Conservation (phyloP, 441 rosid species). For the Biscutella laevigata region DNA sequence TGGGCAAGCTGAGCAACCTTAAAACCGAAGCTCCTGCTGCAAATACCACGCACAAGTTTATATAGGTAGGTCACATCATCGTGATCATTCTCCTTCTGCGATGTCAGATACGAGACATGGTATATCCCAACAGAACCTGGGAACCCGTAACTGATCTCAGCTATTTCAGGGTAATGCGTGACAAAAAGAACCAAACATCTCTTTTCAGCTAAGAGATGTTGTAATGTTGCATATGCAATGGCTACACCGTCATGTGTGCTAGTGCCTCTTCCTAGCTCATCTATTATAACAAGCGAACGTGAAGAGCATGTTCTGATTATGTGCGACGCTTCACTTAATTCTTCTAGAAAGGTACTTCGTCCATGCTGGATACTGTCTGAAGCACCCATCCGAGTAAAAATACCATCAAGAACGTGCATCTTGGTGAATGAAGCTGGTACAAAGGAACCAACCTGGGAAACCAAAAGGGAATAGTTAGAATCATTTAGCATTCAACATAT, state of each 20-base stretch:
- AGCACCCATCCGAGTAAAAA: slow-evolving; percentile 90
- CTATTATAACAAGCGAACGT: slow-evolving; percentile 70
- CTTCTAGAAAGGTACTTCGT: slow-evolving; percentile 85
- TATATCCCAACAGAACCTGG: slow-evolving; percentile 59
- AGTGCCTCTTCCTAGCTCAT: slow-evolving; percentile 94
- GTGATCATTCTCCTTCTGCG: slow-evolving; percentile 31
- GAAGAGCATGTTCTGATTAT: slow-evolving; percentile 62
- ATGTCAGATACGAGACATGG: slow-evolving; percentile 79
- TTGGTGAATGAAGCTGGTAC: slow-evolving; percentile 77
- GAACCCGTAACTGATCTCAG: slow-evolving; percentile 43
- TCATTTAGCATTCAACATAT: not conserved
- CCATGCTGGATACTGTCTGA: slow-evolving; percentile 92
- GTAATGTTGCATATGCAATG: slow-evolving; percentile 78
- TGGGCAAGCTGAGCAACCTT: slow-evolving; percentile 87
- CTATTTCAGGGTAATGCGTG: slow-evolving; percentile 83
- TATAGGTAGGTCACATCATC: slow-evolving; percentile 80
- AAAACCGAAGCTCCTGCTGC: slow-evolving; percentile 77
- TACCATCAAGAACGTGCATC: slow-evolving; percentile 68
- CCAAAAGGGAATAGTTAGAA: not conserved
- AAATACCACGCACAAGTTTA: slow-evolving; percentile 75
- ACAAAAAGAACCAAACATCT: slow-evolving; percentile 81
- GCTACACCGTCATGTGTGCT: slow-evolving; percentile 95
- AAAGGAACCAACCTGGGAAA: slow-evolving; percentile 82
- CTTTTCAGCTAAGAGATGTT: slow-evolving; percentile 56
- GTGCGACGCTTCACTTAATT: slow-evolving; percentile 70